Evolutionary conservation across 345 rosid species (phyloP), one percentile per base, ranked within the genome.

Genomic region (Eucalyptus erythrocorys): DNA sequence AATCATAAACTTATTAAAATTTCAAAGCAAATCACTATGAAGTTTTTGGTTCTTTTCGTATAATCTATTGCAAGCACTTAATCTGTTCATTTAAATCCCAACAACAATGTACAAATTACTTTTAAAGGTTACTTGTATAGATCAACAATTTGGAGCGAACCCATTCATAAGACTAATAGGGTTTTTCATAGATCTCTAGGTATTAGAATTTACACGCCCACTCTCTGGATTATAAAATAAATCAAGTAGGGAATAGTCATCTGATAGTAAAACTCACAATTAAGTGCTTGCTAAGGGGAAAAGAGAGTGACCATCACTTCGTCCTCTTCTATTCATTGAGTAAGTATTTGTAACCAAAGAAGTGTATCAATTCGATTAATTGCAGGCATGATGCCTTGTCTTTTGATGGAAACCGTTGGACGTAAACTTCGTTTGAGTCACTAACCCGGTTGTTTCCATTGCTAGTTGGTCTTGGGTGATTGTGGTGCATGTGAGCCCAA

Each of bases 21-120:
- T 21, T 40, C 84, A 76, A 21, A 42, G 6, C 82, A 76, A 76
- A 2, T 6, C 22, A 37, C 13, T 6, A 37, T 6, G 1, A 5
- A 17, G 22, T 34, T 71, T 71, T 71, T 17, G 4, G 21, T 17
- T 68, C 40, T 40, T 10, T 37, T 26, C 27, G 0, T 21, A 21
- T 71, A 21, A 19, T 76, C 45, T 76, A 76, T 37, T 21, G 82
- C 42, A 76, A 37, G 1, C 13, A 76, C 15, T 37, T 34, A 37
- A 10, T 10, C 6, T 0, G 6, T 76, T 43, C 47, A 76, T 40
- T 76, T 0, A 10, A 76, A 2, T 40, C 14, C 82, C 6, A 6
- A 2, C 15, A 76, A 76, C 4, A 10, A 17, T 5, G 27, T 3
- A 6, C 15, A 76, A 10, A 37, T 21, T 76, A 10, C 47, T 76